phyloP scores from a whole-genome alignment of 768 basidiomycete genomes.

The Asterophora parasitica region DNA sequence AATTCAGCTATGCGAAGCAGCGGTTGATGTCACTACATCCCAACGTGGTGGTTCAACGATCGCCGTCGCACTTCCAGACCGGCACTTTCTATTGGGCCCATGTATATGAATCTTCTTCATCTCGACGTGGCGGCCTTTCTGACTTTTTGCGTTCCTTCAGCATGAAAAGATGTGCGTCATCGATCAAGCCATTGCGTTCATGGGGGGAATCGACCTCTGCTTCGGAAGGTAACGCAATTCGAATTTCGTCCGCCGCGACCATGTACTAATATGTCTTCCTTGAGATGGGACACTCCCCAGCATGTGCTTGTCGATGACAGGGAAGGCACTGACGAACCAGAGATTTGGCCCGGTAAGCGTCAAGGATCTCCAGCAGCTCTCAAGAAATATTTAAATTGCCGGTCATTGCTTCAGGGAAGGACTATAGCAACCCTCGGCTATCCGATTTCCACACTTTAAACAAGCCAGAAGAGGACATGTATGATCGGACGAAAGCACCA shows the following conservation, averaged over 20 bases:
- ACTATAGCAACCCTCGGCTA: slow-evolving; percentile 89
- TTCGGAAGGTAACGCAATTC: slow-evolving; percentile 62
- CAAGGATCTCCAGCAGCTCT: not conserved
- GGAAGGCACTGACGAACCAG: slow-evolving; percentile 51
- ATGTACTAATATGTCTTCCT: not conserved
- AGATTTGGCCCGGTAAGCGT: slow-evolving; percentile 82
- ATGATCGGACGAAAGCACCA: slow-evolving; percentile 83
- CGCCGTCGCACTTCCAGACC: slow-evolving; percentile 95
- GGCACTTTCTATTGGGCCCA: slow-evolving; percentile 99
- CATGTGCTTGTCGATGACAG: slow-evolving; percentile 87
- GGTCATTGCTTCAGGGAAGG: slow-evolving; percentile 62
- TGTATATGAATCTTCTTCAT: slow-evolving; percentile 40
- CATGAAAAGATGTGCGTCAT: slow-evolving; percentile 98
- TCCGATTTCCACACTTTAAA: slow-evolving; percentile 80
- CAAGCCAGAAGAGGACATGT: slow-evolving; percentile 94
- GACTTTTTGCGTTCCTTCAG: slow-evolving; percentile 31
- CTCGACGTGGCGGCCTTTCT: not conserved
- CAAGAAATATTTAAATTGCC: not conserved
- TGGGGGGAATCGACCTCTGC: slow-evolving; percentile 94
- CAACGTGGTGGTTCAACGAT: slow-evolving; percentile 95
- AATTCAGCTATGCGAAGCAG: slow-evolving; percentile 77
- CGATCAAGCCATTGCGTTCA: slow-evolving; percentile 95
- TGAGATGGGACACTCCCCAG: slow-evolving; percentile 93
- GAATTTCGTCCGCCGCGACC: not conserved
- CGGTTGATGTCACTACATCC: slow-evolving; percentile 73